Evolutionary conservation across 352 stramenopile species (phyloP), one percentile per base, ranked within the genome.

Genomic region (Elongisporangium undulatum): DNA sequence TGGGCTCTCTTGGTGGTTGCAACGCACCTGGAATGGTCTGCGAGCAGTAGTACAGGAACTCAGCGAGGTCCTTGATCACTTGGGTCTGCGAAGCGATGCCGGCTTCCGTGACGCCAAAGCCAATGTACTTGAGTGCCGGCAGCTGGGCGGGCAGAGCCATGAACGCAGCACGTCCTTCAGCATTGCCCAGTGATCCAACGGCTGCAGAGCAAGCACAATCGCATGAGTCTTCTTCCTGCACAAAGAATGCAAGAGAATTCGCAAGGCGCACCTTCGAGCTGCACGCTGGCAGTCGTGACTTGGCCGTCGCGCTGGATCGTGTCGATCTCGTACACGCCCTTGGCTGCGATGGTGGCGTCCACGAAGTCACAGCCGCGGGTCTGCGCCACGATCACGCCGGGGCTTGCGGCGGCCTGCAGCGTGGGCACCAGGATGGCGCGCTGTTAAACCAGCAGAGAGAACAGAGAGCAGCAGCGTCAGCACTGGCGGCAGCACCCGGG

Each of bases 51-150:
- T 64, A 69, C 5, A 94, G 59, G 51, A 94, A 82, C 56, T 80
- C 69, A 51, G 68, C 66, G 17, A 94, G 71, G 48, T 89, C 72
- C 6, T 58, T 61, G 45, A 91, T 84, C 19, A 66, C 69, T 26
- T 63, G 65, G 20, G 66, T 72, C 15, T 54, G 62, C 22, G 56
- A 34, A 15, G 59, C 58, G 22, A 85, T 62, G 20, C 80, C 74
- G 52, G 69, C 72, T 59, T 92, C 83, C 20, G 83, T 92, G 20
- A 92, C 72, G 16, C 83, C 83, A 17, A 92, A 63, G 34, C 79
- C 78, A 38, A 92, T 67, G 59, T 62, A 82, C 19, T 72, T 55
- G n/a, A 87, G 67, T 38, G 77, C 50, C 6, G 63, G 45, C 26
- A 85, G 53, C 59, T 80, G 66, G 45, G n/a, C 23, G 2, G 76